Conservation (phyloP, 1,139 yeast species). For the Pneumocystis oryctolagi region DNA sequence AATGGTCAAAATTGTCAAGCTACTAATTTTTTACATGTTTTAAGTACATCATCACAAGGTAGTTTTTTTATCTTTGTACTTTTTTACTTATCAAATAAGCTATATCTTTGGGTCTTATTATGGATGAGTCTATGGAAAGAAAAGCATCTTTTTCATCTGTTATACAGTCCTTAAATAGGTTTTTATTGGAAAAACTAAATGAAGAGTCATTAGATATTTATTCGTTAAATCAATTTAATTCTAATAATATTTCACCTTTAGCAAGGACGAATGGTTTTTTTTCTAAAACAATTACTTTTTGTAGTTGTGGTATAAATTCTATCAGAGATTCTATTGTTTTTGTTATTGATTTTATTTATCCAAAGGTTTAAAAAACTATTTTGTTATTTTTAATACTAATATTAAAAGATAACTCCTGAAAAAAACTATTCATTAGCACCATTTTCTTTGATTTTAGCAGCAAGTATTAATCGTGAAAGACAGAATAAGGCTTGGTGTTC, state of each 20-base stretch:
- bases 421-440: slow-evolving; percentile 5
- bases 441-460: slow-evolving; percentile 11
- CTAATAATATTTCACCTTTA: slow-evolving; percentile 1
- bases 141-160: slow-evolving; percentile 22
- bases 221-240: background rate
- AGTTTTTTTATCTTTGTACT: background rate
- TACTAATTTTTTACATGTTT: slow-evolving; percentile 46
- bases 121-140: slow-evolving; percentile 34
- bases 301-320: slow-evolving; percentile 15
- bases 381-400: background rate
- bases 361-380: slow-evolving; percentile 8
- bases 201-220: slow-evolving; percentile 27
- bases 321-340: slow-evolving; percentile 13
- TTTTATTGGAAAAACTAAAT: slow-evolving; percentile 37
- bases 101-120: slow-evolving; percentile 28
- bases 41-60: slow-evolving; percentile 18
- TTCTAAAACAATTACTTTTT: slow-evolving; percentile 25
- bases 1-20: slow-evolving; percentile 57
- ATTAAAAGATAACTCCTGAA: background rate
- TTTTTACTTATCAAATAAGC: slow-evolving; percentile 22
- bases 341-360: slow-evolving; percentile 15
- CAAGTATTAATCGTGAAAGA: slow-evolving; percentile 11
- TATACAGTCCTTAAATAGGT: slow-evolving; percentile 44
- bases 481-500: slow-evolving; percentile 11
- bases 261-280: slow-evolving; percentile 28